Evolutionary conservation across 2,329 filamentous ascomycete species (phyloP), one percentile per base, ranked within the genome.

Genomic region (Ceratocystis albifundus): DNA sequence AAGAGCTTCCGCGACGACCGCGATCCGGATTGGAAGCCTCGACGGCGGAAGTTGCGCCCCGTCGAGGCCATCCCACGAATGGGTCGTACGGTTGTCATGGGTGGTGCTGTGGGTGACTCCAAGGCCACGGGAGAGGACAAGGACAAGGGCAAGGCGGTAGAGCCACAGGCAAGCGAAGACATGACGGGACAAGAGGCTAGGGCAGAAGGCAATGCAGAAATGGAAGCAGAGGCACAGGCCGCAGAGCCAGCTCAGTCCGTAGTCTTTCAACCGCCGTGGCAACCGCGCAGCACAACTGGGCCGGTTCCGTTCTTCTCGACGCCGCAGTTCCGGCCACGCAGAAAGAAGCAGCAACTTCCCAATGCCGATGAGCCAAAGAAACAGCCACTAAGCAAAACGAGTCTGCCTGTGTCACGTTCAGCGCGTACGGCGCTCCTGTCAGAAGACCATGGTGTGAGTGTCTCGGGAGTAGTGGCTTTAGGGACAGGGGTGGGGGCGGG

Each of bases 1-100:
- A 76, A 77, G 62, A 70, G 75, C 57, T 77, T 76, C 69, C 72
- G 77, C 53, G 78, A 80, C 68, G 76, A 75, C 61, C 71, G 74
- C 61, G 75, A 77, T 44, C 75, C 77, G 8, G 76, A 77, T 62
- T 77, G 75, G 41, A 69, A 70, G 44, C 69, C 70, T 7, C 55
- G 68, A 20, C 66, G 67, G 25, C 67, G 64, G 55, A 69, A 62
- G 50, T 5, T 65, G 22, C 57, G 64, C 48, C 55, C 61, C 22
- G 32, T 45, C 10, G 41, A 45, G 20, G 65, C 65, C 45, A 20
- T 25, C 6, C 55, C 62, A 15, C 61, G 61, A 4, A 45, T 46
- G 6, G 61, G 61, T 20, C 53, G 46, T 25, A 50, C 61, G 1
- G 61, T 36, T 25, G 41, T 63, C 7, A 36, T 63, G 5, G 36